Evolutionary conservation across 108 stramenopile genomes (phyloP), one percentile per base, ranked within the genome.

Genomic region (Craspedostauros australis): DNA sequence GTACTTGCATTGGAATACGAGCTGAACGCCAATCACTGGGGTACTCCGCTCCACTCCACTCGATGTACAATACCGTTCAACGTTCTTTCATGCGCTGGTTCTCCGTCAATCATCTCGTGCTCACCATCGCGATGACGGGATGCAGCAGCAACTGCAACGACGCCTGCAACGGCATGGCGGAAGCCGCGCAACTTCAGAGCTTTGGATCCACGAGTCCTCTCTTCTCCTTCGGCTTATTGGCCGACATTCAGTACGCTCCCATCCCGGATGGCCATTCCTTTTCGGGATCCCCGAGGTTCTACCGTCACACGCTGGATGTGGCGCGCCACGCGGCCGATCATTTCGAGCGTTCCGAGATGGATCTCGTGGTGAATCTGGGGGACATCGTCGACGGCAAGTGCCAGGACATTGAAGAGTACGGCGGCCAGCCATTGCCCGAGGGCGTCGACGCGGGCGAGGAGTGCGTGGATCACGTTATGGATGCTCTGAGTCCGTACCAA

Each of bases 301-400:
- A 92, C 62, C 74, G 78, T 6, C 74, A 88, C 62, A 66, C 86
- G 2, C 27, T 77, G 14, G 42, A 70, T 11, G 83, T 68, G 0
- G 82, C 91, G 0, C 24, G 52, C 49, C 46, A 66, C 40, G 86
- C 86, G 0, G 84, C 84, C 15, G 38, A 47, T 18, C 77, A 85
- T 59, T 87, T 91, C 50, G 38, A 83, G 54, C 32, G 63, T 16
- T 60, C n/a, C 20, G 24, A 57, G 3, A 77, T 81, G 0, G 60
- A 76, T 43, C 54, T 83, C 15, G 86, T 86, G 0, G 25, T 92
- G 22, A 86, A 88, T 61, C 59, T 92, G 12, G 91, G 91, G 4
- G 91, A 92, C 54, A 88, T 73, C 26, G 73, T 92, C 39, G 91
- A 92, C 69, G 91, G 91, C 4, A 88, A 92, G 43, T 86, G 82